Conservation (phyloP, 768 basidiomycete species). For the Guyanaporus albipodus region DNA sequence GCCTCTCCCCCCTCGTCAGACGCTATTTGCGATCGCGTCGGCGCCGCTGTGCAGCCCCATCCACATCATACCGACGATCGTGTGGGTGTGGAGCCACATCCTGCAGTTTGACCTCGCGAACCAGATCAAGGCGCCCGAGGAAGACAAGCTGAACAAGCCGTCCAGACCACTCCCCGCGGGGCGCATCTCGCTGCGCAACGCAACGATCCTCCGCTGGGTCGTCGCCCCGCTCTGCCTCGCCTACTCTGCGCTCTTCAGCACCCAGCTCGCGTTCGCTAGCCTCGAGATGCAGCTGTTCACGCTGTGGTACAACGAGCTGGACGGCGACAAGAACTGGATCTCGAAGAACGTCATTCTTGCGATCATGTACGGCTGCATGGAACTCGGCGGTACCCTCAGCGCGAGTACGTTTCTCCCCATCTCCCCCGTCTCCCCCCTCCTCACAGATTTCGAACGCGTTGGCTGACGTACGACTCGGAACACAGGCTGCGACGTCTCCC, state of each 20-base stretch:
- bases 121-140: slow-evolving; percentile 39
- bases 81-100: slow-evolving; percentile 47
- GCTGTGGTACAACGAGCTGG: slow-evolving; percentile 38
- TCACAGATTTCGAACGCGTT: too few relatives aligned
- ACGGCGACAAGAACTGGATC: slow-evolving; percentile 37
- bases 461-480: too few relatives aligned
- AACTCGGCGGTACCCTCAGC: slow-evolving; percentile 37
- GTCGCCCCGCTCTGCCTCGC: slow-evolving; percentile 35
- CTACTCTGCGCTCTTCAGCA: slow-evolving; percentile 33
- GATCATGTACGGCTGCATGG: slow-evolving; percentile 30
- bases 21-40: slow-evolving; percentile 31
- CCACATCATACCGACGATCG: slow-evolving; percentile 26
- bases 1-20: slow-evolving; percentile 22
- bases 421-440: too few relatives aligned
- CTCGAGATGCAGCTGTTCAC: slow-evolving; percentile 33
- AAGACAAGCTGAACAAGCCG: slow-evolving; percentile 44
- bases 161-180: slow-evolving; percentile 44
- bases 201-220: slow-evolving; percentile 36
- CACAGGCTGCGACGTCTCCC: slow-evolving; percentile 21
- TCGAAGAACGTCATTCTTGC: slow-evolving; percentile 39
- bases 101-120: slow-evolving; percentile 44
- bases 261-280: slow-evolving; percentile 32
- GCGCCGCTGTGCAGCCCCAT: slow-evolving; percentile 28
- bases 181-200: slow-evolving; percentile 35
- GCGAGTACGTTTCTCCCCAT: slow-evolving; percentile 27